Conservation (phyloP, 148 eudicot genomes). For the Vaccinium vitisidaea region DNA sequence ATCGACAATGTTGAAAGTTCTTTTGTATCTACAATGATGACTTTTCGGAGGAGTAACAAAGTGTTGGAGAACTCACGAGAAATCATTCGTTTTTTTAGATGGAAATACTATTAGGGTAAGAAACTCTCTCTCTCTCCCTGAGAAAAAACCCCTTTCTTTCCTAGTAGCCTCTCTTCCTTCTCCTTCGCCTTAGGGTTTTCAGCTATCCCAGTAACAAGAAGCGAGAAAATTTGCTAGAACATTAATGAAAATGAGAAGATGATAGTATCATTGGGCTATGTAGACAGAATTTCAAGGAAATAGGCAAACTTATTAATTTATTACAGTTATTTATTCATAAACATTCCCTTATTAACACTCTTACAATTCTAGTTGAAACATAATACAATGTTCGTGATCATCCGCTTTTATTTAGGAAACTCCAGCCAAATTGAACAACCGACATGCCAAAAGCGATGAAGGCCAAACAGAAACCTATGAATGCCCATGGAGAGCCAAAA, state of each 20-base stretch:
- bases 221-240: neutral
- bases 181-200: no score
- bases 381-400: neutral
- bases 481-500: neutral
- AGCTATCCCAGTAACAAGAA: neutral
- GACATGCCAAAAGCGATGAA: neutral
- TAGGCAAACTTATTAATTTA: neutral
- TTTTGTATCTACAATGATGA: no score
- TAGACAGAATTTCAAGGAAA: neutral
- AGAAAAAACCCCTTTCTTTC: no score
- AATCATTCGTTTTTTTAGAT: no score
- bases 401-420: neutral
- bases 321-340: neutral
- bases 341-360: no score
- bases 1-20: no score
- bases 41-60: no score
- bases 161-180: no score
- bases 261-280: neutral
- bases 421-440: neutral
- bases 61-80: no score
- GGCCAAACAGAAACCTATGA: neutral
- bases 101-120: no score
- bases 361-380: neutral
- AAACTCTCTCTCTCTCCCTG: no score
- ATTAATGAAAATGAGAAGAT: neutral